Conservation (phyloP, 179 eudicot species). For the Monotropa hypopitys region DNA sequence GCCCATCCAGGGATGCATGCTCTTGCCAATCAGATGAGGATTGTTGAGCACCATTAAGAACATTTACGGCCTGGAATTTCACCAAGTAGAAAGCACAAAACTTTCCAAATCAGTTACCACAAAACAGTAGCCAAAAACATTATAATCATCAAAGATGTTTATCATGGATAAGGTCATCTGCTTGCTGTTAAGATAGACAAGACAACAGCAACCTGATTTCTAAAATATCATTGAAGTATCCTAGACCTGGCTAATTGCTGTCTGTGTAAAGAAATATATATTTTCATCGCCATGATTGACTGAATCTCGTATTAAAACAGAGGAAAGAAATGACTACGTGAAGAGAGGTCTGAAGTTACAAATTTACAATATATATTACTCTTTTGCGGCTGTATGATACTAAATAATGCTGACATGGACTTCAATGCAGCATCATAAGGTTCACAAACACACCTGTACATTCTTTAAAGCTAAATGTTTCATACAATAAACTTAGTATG, state of each 20-base stretch:
- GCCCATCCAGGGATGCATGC: constrained; percentile 59
- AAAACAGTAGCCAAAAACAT: background rate
- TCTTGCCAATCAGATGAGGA: constrained; percentile 93
- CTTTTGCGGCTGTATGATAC: background rate
- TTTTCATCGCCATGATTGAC: background rate
- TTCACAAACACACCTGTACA: background rate
- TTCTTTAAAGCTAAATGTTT: background rate
- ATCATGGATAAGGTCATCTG: background rate
- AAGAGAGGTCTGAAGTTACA: background rate
- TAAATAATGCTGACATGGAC: background rate
- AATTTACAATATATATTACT: background rate
- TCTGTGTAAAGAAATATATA: background rate
- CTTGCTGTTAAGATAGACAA: background rate
- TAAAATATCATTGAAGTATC: background rate
- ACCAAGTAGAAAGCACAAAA: background rate
- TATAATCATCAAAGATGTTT: background rate
- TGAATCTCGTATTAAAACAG: background rate
- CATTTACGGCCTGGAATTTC: constrained; percentile 32
- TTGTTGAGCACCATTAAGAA: constrained; percentile 32
- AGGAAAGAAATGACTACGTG: background rate
- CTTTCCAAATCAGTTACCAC: background rate
- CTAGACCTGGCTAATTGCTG: background rate
- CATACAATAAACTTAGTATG: background rate
- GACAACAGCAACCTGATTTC: constrained; percentile 1
- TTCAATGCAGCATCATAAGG: background rate